Evolutionary conservation across 2,329 filamentous ascomycete genomes (phyloP), one percentile per base, ranked within the genome.

Genomic region (Aureobasidium sp.): DNA sequence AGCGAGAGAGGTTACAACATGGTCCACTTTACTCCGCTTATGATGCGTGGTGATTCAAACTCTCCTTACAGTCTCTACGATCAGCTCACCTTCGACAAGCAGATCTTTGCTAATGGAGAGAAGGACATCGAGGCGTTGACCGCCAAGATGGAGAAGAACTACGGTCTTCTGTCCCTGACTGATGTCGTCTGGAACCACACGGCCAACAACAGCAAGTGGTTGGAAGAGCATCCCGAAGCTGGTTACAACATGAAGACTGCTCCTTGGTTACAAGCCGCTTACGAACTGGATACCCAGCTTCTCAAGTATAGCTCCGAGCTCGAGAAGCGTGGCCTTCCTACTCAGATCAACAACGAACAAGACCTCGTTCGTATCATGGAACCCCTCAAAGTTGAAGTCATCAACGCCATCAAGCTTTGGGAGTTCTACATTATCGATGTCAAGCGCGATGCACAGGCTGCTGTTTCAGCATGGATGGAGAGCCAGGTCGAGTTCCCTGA

Each of bases 181-280:
- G 94, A 99, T 73, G 93, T 99, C 64, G 95, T 99, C 48, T 91
- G 94, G 80, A 99, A 99, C 71, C 94, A 99, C 77, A 99, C 94
- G 4, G 93, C 94, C 7, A 85, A 97, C 78, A 97, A 97, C 76
- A 95, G 89, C 75, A 84, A 88, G 68, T 99, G 94, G 94, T 82
- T 99, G 11, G 82, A 95, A 71, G 88, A 95, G 63, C 93, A 99
- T 70, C 94, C 95, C 0, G 94, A 99, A 68, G 89, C 91, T 48
- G 94, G 94, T 16, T 99, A 99, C 81, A 99, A 95, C 72, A 79
- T 96, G 66, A 86, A 86, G 44, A 97, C 93, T 0, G 92, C 94
- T 0, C 94, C 94, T 10, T 85, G 84, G 79, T 73, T 87, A 42
- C 78, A 82, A 67, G 75, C 83, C 47, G 84, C 85, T 4, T 78